Evolutionary conservation across 768 basidiomycete species (phyloP), one percentile per base, ranked within the genome.

Genomic region (Boletus insuetus): DNA sequence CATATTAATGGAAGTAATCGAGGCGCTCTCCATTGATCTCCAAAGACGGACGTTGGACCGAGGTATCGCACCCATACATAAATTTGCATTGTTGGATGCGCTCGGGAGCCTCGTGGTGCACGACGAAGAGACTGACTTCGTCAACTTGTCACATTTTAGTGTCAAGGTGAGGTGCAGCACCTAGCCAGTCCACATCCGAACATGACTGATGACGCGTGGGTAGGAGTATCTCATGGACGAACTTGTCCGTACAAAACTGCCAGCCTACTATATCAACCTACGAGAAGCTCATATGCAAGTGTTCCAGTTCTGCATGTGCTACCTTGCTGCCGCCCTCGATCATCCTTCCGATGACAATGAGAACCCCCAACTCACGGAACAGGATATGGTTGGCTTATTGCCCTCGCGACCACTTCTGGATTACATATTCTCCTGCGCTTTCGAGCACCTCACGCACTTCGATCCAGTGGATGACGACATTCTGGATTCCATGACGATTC

Each of bases 141-240:
- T 63, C 3, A 49, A 56, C 6, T 41, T 65, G 12, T 65, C 64
- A 2, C 64, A 65, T 41, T 66, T 57, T n/a, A 65, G 64, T 34
- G 64, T 66, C 46, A 65, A 63, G 56, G 64, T 63, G 43, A 41
- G 55, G 34, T 35, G 34, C 29, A 29, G 29, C 29, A 35, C 34
- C 34, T 35, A 9, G 2, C 24, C n/a, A 2, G 4, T 19, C n/a
- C 11, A 0, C 0, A 35, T 14, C 34, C 6, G 14, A 11, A 14
- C 14, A 6, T 7, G 34, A 6, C 34, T 35, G 34, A 35, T 14
- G 34, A 35, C 14, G 34, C 34, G 17, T 31, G 20, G 3, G 14
- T 38, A 63, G 58, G 62, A 63, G 16, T 63, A 63, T n/a, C 54
- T 63, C 29, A 50, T 39, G 8, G 49, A 54, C 7, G 41, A 49